These are phyloP conservation scores for Trichaptum fuscoviolaceum DNA, from an alignment of 768 basidiomycete genomes.

Conservation along the genomic window DNA sequence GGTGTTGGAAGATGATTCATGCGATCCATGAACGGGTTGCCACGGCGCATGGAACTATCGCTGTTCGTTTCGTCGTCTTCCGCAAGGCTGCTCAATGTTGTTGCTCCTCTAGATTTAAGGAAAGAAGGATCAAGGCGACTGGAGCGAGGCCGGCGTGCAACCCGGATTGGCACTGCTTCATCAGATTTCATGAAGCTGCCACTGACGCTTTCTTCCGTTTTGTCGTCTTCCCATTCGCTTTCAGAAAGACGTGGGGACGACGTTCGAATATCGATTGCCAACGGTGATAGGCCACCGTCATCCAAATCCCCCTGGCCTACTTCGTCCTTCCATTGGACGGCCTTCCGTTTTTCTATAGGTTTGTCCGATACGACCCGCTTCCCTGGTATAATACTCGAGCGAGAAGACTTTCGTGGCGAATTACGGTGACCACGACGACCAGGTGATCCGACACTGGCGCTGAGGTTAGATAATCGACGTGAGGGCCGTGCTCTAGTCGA, in stretches of 20 bases:
- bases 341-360: constrained; percentile 58
- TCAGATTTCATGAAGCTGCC: constrained; percentile 35
- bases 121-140: constrained; percentile 69
- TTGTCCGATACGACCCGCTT: constrained; percentile 63
- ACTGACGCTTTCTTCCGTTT: constrained; percentile 71
- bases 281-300: constrained; percentile 40
- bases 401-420: constrained; percentile 68
- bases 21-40: constrained; percentile 50
- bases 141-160: constrained; percentile 46
- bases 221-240: constrained; percentile 89
- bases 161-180: background rate
- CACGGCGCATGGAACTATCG: constrained; percentile 26
- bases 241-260: constrained; percentile 42
- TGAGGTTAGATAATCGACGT: constrained; percentile 41
- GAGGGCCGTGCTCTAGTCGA: constrained; percentile 34
- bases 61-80: constrained; percentile 63
- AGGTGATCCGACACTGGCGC: constrained; percentile 36
- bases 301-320: constrained; percentile 78
- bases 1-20: constrained; percentile 45
- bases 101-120: constrained; percentile 48
- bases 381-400: constrained; percentile 43
- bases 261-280: constrained; percentile 14
- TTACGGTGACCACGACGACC: constrained; percentile 35
- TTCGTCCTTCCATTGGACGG: constrained; percentile 85
- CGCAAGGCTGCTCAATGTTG: constrained; percentile 54